Evolutionary conservation across 2,329 filamentous ascomycete genomes (phyloP).

Genomic region (Myotisia sp.): DNA sequence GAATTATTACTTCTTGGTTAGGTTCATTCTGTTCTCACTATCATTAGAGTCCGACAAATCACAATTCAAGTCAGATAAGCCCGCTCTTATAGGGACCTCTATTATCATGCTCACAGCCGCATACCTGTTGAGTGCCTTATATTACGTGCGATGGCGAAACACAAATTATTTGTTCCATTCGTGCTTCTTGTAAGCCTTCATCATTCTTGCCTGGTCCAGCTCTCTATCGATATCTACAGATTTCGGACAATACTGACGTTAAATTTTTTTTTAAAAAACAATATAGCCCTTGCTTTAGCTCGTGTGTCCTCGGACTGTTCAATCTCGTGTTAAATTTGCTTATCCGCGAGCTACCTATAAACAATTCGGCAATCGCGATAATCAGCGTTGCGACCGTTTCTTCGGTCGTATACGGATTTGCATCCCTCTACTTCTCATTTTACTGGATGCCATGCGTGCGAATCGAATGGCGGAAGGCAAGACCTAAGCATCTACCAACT

Average conservation of each 20-base stretch:
- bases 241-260: not conserved
- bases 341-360: slow-evolving; percentile 18
- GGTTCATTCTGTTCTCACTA: slow-evolving; percentile 20
- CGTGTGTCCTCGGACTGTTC: slow-evolving; percentile 21
- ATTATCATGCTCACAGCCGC: slow-evolving; percentile 17
- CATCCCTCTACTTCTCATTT: slow-evolving; percentile 14
- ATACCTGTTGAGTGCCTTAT: slow-evolving; percentile 16
- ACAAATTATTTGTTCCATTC: slow-evolving; percentile 18
- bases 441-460: not conserved
- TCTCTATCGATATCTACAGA: slow-evolving; percentile 1
- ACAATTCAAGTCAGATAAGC: slow-evolving; percentile 14
- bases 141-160: slow-evolving; percentile 15
- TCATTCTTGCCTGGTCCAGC: not conserved
- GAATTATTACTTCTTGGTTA: no score
- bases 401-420: slow-evolving; percentile 17
- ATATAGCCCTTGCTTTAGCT: slow-evolving; percentile 14
- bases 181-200: slow-evolving; percentile 19
- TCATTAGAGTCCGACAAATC: slow-evolving; percentile 16
- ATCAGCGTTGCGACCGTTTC: slow-evolving; percentile 19
- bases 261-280: slow-evolving; percentile 1
- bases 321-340: slow-evolving; percentile 23
- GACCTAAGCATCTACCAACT: slow-evolving; percentile 4
- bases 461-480: slow-evolving; percentile 4
- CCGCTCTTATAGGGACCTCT: slow-evolving; percentile 16
- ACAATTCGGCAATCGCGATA: slow-evolving; percentile 15